These are phyloP conservation scores for Cryoendolithus antarcticus DNA, from an alignment of 2,329 filamentous ascomycete genomes.

Conservation along the genomic window DNA sequence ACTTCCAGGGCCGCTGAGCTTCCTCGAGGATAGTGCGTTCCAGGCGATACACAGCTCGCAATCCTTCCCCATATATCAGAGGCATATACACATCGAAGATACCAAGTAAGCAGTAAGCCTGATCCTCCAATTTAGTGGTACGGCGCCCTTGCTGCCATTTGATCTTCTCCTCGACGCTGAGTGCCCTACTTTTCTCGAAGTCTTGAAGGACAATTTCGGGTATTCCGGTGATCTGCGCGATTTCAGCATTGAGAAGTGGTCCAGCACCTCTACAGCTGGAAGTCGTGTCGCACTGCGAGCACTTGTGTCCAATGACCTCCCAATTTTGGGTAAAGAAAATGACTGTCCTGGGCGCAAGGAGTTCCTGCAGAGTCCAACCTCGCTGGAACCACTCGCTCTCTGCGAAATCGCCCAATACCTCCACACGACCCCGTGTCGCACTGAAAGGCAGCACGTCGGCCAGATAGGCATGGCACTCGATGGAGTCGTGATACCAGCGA, in stretches of 20 bases:
- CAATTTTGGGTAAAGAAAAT: not conserved
- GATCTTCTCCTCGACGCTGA: too few species aligned
- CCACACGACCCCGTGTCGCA: not conserved
- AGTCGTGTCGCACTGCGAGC: not conserved
- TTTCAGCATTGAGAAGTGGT: not conserved
- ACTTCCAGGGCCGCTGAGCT: too few species aligned
- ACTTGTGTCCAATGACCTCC: not conserved
- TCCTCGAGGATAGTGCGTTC: too few species aligned
- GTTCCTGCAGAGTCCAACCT: not conserved
- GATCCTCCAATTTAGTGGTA: too few species aligned
- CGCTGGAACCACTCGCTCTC: not conserved
- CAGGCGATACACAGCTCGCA: too few species aligned
- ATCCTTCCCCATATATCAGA: too few species aligned
- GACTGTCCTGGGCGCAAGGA: not conserved
- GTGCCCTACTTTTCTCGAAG: not conserved
- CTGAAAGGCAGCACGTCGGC: not conserved
- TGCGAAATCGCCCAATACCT: not conserved
- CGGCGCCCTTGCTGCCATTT: too few species aligned
- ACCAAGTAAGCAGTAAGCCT: too few species aligned
- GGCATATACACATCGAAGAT: too few species aligned
- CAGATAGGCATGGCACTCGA: not conserved
- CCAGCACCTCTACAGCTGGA: not conserved
- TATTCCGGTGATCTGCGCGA: not conserved
- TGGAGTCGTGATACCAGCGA: not conserved
- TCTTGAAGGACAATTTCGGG: conserved; percentile 5